Base-by-base conservation (phyloP, 768 basidiomycete species). In the Cyathus striatus region DNA sequence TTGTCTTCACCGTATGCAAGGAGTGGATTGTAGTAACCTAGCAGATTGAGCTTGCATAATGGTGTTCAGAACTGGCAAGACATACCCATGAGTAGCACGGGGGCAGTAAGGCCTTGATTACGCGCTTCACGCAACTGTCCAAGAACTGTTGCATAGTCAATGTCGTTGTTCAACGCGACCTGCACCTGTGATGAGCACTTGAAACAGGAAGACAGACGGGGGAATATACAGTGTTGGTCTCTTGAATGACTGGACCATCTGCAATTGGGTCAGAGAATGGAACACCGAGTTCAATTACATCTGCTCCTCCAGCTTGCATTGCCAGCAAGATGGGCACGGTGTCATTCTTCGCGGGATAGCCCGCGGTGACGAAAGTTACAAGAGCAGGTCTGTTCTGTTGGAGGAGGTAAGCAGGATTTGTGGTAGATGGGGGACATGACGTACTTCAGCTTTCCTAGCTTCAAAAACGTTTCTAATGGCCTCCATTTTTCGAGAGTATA, bases 211-310 rank as follows among this genome's bases (percentile, higher is more conserved):
- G 13, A 18, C 3, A 18, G 38, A 10, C 27, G 35, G 33, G 25
- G 38, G 36, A n/a, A 70, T 82, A 49, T 47, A 92, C 95, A n/a
- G 86, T 89, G 61, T 97, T 98, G 10, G 89, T 77, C 48, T 85
- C 86, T 58, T 99, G 95, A 48, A 99, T 96, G 3, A 81, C 83
- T 20, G 89, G 90, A 0, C 95, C 95, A 65, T 99, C 95, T 2
- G 92, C 94, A 52, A 92, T 90, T 16, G 94, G 95, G 67, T 97
- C 95, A 42, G 90, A 94, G 70, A 95, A 97, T 0, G 94, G 92
- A 22, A 97, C 77, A 14, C 95, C 95, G 14, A 99, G 76, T 62
- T 99, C 95, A 47, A 98, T 93, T 46, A 97, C 79, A 61, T 97
- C 93, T 35, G 90, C 79, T 5, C 95, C 95, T 41, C 95, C 95